Evolutionary conservation across 139 green algal genomes (phyloP).

Genomic region (Chlamydomonas sp.): DNA sequence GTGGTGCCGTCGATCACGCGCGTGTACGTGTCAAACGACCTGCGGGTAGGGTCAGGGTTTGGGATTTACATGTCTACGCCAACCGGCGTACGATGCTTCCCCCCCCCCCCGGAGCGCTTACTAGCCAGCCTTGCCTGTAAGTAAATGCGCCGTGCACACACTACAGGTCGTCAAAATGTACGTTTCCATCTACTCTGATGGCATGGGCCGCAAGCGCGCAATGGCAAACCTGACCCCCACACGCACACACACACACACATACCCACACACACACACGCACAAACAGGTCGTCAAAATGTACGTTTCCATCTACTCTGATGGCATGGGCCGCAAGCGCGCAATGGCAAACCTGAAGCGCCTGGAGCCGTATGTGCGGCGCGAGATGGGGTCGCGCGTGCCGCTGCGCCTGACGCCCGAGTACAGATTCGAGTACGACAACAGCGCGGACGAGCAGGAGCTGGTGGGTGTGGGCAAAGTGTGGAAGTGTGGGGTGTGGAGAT

Average conservation of each 20-base stretch:
- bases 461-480: conserved; percentile 27
- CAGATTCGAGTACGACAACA: conserved; percentile 80
- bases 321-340: conserved; percentile 54
- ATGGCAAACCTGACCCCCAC: conserved; percentile 72
- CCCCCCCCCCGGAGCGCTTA: too few relatives aligned
- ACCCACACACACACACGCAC: too few relatives aligned
- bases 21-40: conserved; percentile 75
- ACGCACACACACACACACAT: too few relatives aligned
- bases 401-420: conserved; percentile 83
- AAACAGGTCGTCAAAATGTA: conserved; percentile 50
- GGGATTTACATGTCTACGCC: too few relatives aligned
- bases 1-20: conserved; percentile 77
- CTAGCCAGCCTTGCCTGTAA: too few relatives aligned
- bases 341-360: conserved; percentile 67
- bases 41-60: too few relatives aligned
- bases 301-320: conserved; percentile 52
- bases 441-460: conserved; percentile 56
- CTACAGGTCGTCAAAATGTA: conserved; percentile 55
- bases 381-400: conserved; percentile 59
- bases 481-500: too few relatives aligned
- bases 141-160: too few relatives aligned
- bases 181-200: conserved; percentile 52
- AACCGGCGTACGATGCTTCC: too few relatives aligned
- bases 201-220: conserved; percentile 54
- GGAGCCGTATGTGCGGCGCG: conserved; percentile 73